These are phyloP conservation scores for Physcomitrellopsis africana DNA, from an alignment of 225 moss, liverwort and hornwort genomes.

Conservation along the genomic window DNA sequence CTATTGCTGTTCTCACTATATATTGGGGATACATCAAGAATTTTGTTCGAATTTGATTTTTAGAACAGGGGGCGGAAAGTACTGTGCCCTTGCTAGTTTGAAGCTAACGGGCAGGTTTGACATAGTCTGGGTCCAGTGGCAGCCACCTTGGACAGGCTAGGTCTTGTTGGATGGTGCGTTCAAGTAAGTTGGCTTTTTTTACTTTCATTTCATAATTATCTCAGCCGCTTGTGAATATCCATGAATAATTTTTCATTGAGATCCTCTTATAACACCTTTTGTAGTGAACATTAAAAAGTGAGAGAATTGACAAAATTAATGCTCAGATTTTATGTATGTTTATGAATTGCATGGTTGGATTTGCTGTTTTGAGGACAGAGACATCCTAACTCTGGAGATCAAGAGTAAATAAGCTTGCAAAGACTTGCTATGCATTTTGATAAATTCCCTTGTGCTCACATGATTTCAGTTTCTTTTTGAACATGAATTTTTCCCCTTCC, in stretches of 20 bases:
- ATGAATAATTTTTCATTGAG: not conserved
- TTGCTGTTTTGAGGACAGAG: slow-evolving; percentile 48
- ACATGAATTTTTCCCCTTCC: slow-evolving; percentile 2
- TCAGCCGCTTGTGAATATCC: not conserved
- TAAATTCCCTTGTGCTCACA: slow-evolving; percentile 34
- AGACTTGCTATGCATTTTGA: slow-evolving; percentile 98
- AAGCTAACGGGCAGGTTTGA: slow-evolving; percentile 77
- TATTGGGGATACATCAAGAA: not conserved
- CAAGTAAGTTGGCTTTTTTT: slow-evolving; percentile 40
- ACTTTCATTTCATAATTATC: not conserved
- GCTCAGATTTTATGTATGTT: no score
- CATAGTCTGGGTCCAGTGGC: slow-evolving; percentile 42
- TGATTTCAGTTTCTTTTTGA: not conserved
- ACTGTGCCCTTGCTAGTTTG: slow-evolving; percentile 81
- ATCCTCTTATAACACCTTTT: no score
- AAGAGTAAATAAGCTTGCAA: slow-evolving; percentile 89
- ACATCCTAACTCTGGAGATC: slow-evolving; percentile 75
- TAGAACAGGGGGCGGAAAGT: slow-evolving; percentile 82
- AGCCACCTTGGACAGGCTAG: slow-evolving; percentile 44
- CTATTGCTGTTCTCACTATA: not conserved
- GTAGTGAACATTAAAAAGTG: no score
- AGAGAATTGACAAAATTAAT: no score
- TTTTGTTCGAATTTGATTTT: slow-evolving; percentile 18
- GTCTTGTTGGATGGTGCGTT: slow-evolving; percentile 78
- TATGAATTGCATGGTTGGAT: not conserved